Percentiles rank a stretch among this genome's conserved stretches.
Evolutionary conservation across 169 alveolate species (phyloP).

Genomic region (Cryptosporidium canis): DNA sequence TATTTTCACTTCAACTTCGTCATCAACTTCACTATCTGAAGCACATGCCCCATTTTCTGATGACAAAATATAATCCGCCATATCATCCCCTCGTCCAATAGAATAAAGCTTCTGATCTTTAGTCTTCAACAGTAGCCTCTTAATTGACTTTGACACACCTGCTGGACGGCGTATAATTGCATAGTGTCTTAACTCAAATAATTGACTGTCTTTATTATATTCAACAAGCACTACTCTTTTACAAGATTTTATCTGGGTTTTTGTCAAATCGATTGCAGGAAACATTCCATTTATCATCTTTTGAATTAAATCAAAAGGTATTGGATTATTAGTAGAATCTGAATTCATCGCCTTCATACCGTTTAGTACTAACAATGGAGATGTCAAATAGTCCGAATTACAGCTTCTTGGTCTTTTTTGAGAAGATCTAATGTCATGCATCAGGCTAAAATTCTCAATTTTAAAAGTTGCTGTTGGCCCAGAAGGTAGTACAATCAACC

Average conservation of each 20-base stretch:
- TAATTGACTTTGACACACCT: constrained; percentile 71
- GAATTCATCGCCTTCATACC: constrained; percentile 51
- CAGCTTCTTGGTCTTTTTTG: constrained; percentile 72
- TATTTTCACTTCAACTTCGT: constrained; percentile 43
- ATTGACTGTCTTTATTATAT: not conserved
- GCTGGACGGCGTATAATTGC: constrained; percentile 75
- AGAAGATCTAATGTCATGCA: constrained; percentile 73
- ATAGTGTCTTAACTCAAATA: constrained; percentile 72
- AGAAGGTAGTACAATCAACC: constrained; percentile 73
- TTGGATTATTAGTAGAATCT: not conserved
- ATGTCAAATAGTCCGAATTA: constrained; percentile 72
- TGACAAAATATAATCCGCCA: constrained; percentile 57
- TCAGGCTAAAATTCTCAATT: constrained; percentile 65
- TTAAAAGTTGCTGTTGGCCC: constrained; percentile 76
- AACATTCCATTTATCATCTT: constrained; percentile 71
- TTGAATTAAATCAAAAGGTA: constrained; percentile 50
- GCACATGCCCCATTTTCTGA: constrained; percentile 28
- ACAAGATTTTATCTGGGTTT: constrained; percentile 70
- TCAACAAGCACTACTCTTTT: constrained; percentile 74
- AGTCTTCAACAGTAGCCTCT: constrained; percentile 56
- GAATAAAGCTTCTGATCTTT: constrained; percentile 20
- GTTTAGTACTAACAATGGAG: constrained; percentile 75
- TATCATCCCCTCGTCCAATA: constrained; percentile 57
- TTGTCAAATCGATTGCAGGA: constrained; percentile 73
- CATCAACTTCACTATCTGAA: constrained; percentile 67